These are phyloP conservation scores for Schrenkiella parvula DNA, from an alignment of 345 rosid genomes.

Conservation along the genomic window DNA sequence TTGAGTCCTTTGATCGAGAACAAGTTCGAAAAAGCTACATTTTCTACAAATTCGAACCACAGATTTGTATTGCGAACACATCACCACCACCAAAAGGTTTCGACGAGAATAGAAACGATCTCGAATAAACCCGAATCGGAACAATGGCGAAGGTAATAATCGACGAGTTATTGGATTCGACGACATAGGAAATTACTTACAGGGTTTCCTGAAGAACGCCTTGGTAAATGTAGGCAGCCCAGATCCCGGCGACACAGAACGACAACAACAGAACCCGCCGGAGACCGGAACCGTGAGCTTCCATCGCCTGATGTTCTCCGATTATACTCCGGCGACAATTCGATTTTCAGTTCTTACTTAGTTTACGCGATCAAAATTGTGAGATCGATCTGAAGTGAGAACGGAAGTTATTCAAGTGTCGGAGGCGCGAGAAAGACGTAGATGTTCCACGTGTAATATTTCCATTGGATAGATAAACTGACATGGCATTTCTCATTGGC, in stretches of 20 bases:
- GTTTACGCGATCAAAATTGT: constrained; percentile 15
- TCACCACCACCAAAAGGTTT: not conserved
- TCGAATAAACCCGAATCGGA: not conserved
- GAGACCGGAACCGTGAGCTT: constrained; percentile 67
- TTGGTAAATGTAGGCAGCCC: constrained; percentile 96
- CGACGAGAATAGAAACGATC: not conserved
- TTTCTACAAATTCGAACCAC: not conserved
- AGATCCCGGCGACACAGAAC: constrained; percentile 91
- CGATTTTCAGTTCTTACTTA: not conserved
- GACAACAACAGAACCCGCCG: constrained; percentile 62
- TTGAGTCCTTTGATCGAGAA: not conserved
- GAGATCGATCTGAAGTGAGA: constrained; percentile 14
- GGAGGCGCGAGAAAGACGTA: constrained; percentile 46
- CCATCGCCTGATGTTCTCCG: constrained; percentile 38
- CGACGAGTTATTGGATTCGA: not conserved
- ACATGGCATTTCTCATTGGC: constrained; percentile 41
- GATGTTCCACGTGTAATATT: constrained; percentile 38
- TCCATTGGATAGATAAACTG: constrained; percentile 29
- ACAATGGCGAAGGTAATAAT: not conserved
- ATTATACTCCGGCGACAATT: not conserved
- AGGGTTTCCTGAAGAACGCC: constrained; percentile 92
- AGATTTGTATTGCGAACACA: not conserved
- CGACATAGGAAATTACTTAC: constrained; percentile 39
- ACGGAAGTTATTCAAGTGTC: constrained; percentile 8
- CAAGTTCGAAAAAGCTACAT: not conserved